Base-by-base conservation (phyloP, 129 eudicot species). In the Chrysanthemum lavandulifolium region DNA sequence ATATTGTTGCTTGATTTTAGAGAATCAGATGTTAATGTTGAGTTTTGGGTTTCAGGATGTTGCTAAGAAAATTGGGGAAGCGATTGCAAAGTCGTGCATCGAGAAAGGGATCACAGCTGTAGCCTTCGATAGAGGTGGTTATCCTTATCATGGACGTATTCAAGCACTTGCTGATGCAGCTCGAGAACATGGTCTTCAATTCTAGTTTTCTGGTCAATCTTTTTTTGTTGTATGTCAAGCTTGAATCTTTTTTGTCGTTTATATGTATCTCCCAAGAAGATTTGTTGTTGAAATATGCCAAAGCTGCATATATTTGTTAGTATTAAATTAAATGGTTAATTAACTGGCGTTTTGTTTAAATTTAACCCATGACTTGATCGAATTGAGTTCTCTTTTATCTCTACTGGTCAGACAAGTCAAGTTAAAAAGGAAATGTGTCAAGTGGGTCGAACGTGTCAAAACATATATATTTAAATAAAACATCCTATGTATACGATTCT, bases 101-200 rank as follows among this genome's bases (percentile, higher is more conserved):
- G 97, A 90, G 84, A 95, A 90, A 80, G 99, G 99, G 82, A 95
- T 95, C 55, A 86, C 85, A 4, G 76, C 88, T 69, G 99, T 95
- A 67, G 94, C 97, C 21, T 90, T 95, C 78, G 99, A 95, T 79
- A 65, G 99, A 73, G 97, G 97, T 9, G 99, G 97, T 60, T 95
- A 86, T 76, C 88, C 84, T 79, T 95, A 95, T 74, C 97, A 95
- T 78, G 99, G 99, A 12, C 92, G 99, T 40, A 76, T 95, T 72
- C 83, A 84, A 80, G 99, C 94, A 45, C 94, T 95, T 10, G 99
- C 99, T 51, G 87, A 88, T 78, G 80, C 99, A 40, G 99, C 99
- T 54, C 74, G 99, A 36, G 99, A 95, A 72, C 88, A 90, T 66
- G 99, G 99, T 68, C 91, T 90, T 80, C 86, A 84, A 13, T 95